phyloP scores from a whole-genome alignment of 306 rosid species.

The Luffa aegyptiaca region DNA sequence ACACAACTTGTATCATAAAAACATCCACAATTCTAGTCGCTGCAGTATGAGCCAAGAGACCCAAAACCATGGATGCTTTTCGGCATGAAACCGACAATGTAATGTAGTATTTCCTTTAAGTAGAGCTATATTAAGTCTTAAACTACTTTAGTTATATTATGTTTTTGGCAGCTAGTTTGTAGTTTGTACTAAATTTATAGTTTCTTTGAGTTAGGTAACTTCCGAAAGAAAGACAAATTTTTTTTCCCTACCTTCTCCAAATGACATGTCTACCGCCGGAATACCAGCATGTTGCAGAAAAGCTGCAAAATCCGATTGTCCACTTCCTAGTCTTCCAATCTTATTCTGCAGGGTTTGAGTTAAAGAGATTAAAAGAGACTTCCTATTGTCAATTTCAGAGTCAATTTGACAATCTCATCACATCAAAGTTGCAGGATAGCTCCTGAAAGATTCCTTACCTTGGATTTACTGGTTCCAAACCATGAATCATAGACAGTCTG shows the following conservation, averaged over 20 bases:
- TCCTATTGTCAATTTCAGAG: background rate
- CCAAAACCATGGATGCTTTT: background rate
- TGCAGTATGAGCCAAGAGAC: too few species aligned
- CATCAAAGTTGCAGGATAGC: background rate
- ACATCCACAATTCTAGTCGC: too few species aligned
- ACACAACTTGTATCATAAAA: too few species aligned
- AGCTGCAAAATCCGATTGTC: conserved; percentile 60
- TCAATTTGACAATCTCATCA: background rate
- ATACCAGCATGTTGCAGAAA: conserved; percentile 69
- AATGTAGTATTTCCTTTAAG: background rate
- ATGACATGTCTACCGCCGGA: conserved; percentile 43
- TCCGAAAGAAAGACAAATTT: background rate
- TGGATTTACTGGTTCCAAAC: conserved; percentile 30
- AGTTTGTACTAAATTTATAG: background rate
- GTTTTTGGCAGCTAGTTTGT: background rate
- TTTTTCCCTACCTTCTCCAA: conserved; percentile 34
- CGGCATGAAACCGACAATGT: background rate
- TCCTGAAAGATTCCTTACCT: conserved; percentile 23
- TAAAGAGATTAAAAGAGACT: background rate
- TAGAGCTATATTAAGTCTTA: background rate
- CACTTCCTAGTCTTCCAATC: conserved; percentile 58
- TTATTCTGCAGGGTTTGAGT: conserved; percentile 11
- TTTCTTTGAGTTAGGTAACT: background rate
- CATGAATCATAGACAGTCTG: conserved; percentile 52
- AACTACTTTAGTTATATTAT: background rate